These are phyloP conservation scores for Chaetomium tenue DNA, from an alignment of 495 filamentous ascomycete species.

Conservation along the genomic window DNA sequence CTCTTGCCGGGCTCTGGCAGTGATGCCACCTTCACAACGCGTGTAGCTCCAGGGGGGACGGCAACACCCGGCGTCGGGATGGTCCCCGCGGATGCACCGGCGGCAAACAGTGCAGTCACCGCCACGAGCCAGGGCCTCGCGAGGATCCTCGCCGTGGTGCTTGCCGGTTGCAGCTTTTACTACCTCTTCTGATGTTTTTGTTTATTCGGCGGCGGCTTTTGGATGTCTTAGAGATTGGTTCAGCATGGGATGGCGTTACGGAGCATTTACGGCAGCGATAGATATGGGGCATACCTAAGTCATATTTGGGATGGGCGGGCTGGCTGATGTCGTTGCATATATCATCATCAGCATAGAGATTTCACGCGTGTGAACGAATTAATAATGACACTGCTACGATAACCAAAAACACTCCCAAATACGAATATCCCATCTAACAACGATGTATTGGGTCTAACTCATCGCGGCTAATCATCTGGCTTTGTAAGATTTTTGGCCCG, in stretches of 20 bases:
- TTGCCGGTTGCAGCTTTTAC: neutral
- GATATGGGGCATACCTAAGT: neutral
- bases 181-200: neutral
- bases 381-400: neutral
- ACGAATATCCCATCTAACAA: neutral
- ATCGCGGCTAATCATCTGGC: constrained; percentile 13
- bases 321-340: neutral
- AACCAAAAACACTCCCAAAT: neutral
- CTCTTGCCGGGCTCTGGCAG: constrained; percentile 1
- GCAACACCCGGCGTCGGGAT: neutral
- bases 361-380: neutral
- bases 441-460: constrained; percentile 18
- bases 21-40: constrained; percentile 5
- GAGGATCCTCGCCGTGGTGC: neutral
- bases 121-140: neutral
- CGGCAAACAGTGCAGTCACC: neutral
- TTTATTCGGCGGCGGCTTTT: no score
- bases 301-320: neutral
- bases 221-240: neutral
- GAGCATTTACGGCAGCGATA: constrained; percentile 9
- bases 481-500: constrained; percentile 14
- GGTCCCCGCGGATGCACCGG: constrained; percentile 12
- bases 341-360: neutral
- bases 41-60: neutral
- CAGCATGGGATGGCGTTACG: constrained; percentile 2